Evolutionary conservation across 495 filamentous ascomycete species (phyloP).

Genomic region (Aspergillus sparsus): DNA sequence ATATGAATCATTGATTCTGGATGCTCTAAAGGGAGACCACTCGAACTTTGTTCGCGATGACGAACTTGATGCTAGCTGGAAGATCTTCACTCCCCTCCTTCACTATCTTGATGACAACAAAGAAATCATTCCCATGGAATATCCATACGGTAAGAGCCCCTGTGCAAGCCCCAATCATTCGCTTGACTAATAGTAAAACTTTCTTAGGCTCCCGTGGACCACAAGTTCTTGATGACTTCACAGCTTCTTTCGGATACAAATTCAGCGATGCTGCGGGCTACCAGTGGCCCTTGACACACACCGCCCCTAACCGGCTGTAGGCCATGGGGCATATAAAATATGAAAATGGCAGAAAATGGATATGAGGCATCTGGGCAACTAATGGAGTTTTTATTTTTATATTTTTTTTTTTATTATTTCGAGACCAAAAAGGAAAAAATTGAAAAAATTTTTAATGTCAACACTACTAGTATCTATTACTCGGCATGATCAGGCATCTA

Average conservation of each 20-base stretch:
- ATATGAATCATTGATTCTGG: slow-evolving; percentile 96
- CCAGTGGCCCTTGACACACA: slow-evolving; percentile 78
- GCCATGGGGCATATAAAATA: slow-evolving; percentile 27
- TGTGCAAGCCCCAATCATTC: background rate
- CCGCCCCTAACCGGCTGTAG: slow-evolving; percentile 71
- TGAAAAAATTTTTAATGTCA: slow-evolving; percentile 12
- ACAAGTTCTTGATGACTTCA: slow-evolving; percentile 96
- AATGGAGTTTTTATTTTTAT: slow-evolving; percentile 13
- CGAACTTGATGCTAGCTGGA: slow-evolving; percentile 97
- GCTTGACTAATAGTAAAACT: too few relatives aligned
- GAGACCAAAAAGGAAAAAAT: slow-evolving; percentile 16
- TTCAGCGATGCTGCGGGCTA: slow-evolving; percentile 97
- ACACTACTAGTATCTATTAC: slow-evolving; percentile 21
- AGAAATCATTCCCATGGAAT: slow-evolving; percentile 99
- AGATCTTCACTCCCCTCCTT: slow-evolving; percentile 94
- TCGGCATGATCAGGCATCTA: slow-evolving; percentile 20
- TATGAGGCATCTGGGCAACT: slow-evolving; percentile 16
- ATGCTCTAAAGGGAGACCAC: slow-evolving; percentile 98
- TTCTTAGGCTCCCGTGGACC: slow-evolving; percentile 87
- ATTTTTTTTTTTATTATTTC: slow-evolving; percentile 3
- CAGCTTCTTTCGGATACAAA: slow-evolving; percentile 95
- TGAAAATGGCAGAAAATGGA: slow-evolving; percentile 10
- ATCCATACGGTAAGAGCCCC: slow-evolving; percentile 83
- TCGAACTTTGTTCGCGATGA: slow-evolving; percentile 99
- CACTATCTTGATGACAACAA: slow-evolving; percentile 99